Conservation (phyloP, 2,329 filamentous ascomycete genomes). For the Parafenestella ontariensis region DNA sequence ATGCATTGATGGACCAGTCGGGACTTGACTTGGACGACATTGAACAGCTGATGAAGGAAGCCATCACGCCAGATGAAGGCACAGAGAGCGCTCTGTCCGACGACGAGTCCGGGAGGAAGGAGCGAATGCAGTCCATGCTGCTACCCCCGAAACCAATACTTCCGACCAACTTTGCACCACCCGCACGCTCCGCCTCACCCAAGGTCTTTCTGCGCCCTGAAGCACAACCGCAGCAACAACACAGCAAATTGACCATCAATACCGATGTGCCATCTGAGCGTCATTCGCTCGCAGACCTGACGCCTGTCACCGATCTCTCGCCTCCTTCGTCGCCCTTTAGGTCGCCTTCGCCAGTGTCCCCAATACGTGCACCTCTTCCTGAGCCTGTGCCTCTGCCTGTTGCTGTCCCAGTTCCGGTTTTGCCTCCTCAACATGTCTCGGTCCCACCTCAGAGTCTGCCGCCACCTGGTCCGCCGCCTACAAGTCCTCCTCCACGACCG, state of each 20-base stretch:
- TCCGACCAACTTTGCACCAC: conserved; percentile 30
- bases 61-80: conserved; percentile 37
- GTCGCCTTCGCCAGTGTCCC: conserved; percentile 19
- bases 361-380: conserved; percentile 1
- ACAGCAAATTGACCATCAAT: conserved; percentile 26
- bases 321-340: conserved; percentile 36
- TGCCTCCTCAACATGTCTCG: conserved; percentile 6
- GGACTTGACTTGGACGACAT: conserved; percentile 55
- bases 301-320: conserved; percentile 45
- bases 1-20: conserved; percentile 62
- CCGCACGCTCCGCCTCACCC: conserved; percentile 44
- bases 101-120: conserved; percentile 31
- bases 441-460: conserved; percentile 22
- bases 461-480: conserved; percentile 33
- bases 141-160: conserved; percentile 47
- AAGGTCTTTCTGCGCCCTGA: conserved; percentile 43
- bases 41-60: conserved; percentile 56
- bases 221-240: conserved; percentile 21
- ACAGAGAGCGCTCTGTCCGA: conserved; percentile 29
- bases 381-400: background rate
- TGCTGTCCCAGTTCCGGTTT: background rate
- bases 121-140: conserved; percentile 48
- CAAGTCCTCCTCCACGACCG: conserved; percentile 52
- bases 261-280: conserved; percentile 21
- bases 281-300: conserved; percentile 34